Conservation (phyloP, 306 rosid genomes). For the Vigna trinervia region DNA sequence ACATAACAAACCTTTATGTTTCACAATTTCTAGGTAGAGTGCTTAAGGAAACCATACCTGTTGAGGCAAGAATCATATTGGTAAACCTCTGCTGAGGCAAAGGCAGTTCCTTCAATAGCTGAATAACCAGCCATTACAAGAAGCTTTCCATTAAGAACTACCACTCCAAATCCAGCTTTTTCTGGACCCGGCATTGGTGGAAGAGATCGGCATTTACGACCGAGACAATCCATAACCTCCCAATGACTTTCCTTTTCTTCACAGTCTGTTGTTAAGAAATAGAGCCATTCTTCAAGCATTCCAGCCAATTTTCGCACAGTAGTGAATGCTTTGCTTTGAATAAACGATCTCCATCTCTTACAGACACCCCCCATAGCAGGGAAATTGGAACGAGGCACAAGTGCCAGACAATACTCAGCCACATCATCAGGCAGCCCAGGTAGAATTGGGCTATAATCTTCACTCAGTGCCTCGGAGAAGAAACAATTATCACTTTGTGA, state of each 20-base stretch:
- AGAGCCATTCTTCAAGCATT: constrained; percentile 88
- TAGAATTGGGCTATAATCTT: constrained; percentile 60
- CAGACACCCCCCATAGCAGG: constrained; percentile 77
- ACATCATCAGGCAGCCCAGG: constrained; percentile 97
- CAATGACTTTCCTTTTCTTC: constrained; percentile 76
- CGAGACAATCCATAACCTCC: constrained; percentile 83
- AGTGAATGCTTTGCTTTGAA: constrained; percentile 81
- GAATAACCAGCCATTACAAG: constrained; percentile 79
- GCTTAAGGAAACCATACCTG: constrained; percentile 42
- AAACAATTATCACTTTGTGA: constrained; percentile 49
- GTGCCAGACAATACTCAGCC: constrained; percentile 91
- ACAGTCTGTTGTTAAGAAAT: constrained; percentile 65
- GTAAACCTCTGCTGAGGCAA: constrained; percentile 73
- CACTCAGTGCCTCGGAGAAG: constrained; percentile 45
- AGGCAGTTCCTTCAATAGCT: constrained; percentile 46
- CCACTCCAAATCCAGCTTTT: constrained; percentile 72
- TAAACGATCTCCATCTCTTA: constrained; percentile 88
- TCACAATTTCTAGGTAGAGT: constrained; percentile 19
- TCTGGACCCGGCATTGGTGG: constrained; percentile 80
- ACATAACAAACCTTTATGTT: too few species aligned
- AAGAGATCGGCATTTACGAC: constrained; percentile 58
- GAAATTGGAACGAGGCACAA: constrained; percentile 82
- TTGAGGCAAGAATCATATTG: constrained; percentile 82
- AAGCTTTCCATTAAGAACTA: constrained; percentile 78
- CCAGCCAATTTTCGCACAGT: constrained; percentile 86